These are phyloP conservation scores for Takashimella tepidaria DNA, from an alignment of 1,284 basidiomycete genomes.

Conservation along the genomic window DNA sequence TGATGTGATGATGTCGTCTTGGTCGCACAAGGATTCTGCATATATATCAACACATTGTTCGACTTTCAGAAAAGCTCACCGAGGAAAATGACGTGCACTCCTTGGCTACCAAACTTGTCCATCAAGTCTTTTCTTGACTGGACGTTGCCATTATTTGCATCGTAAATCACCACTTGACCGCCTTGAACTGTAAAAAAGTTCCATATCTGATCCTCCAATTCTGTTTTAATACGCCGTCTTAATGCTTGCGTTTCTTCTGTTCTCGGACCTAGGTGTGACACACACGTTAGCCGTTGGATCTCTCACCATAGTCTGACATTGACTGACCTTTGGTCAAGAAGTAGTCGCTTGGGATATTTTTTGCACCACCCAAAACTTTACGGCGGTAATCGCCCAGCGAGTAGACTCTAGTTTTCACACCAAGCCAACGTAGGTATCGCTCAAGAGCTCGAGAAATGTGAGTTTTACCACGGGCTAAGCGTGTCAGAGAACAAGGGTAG, in stretches of 20 bases:
- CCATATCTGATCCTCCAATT: constrained; percentile 81
- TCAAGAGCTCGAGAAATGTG: constrained; percentile 94
- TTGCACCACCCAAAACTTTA: constrained; percentile 79
- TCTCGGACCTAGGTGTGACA: constrained; percentile 58
- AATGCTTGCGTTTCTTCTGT: constrained; percentile 71
- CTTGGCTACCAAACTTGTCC: constrained; percentile 74
- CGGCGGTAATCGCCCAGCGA: constrained; percentile 92
- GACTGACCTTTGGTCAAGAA: constrained; percentile 66
- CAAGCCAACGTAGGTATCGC: constrained; percentile 94
- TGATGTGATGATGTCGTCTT: constrained; percentile 84
- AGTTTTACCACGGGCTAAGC: constrained; percentile 81
- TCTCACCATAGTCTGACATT: neutral
- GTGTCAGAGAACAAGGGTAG: constrained; percentile 1
- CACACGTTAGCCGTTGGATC: constrained; percentile 6
- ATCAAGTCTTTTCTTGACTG: constrained; percentile 64
- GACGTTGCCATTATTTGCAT: constrained; percentile 91
- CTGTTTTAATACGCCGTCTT: constrained; percentile 65
- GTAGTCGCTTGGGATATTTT: constrained; percentile 85
- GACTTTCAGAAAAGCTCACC: constrained; percentile 57
- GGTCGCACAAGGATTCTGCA: constrained; percentile 76
- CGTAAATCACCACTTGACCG: constrained; percentile 97
- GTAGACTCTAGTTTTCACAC: constrained; percentile 90
- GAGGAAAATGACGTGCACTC: constrained; percentile 87
- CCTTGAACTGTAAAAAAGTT: constrained; percentile 71
- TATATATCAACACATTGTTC: constrained; percentile 7